Evolutionary conservation across 2,329 filamentous ascomycete species (phyloP), one percentile per base, ranked within the genome.

Genomic region (Penicillium sp.): DNA sequence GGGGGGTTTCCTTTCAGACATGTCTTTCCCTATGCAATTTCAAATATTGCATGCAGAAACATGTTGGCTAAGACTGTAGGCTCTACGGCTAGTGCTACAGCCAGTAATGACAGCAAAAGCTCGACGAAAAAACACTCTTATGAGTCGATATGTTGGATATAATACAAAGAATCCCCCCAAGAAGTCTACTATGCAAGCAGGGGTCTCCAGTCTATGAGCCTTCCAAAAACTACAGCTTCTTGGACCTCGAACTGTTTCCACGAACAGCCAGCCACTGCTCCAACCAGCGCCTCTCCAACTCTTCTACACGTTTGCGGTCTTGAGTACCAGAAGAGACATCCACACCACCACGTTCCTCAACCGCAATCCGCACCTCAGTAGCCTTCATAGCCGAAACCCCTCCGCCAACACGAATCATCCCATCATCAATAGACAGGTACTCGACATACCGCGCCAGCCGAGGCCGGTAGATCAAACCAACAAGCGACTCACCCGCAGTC

Each of bases 391-490:
- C 76, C 3, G 63, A 56, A 5, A 79, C 75, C 0, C 83, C 85
- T 1, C 85, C 86, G 41, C 80, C 78, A 33, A 75, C 71, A 17
- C 75, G 61, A 42, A 96, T 77, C 65, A 91, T 72, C 55, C 62
- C 69, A 68, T 94, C 88, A 69, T 96, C 90, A 33, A 76, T 69
- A 40, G 76, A 76, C 54, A 96, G 65, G 62, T 86, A 87, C 35
- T 75, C 69, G 57, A 88, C 70, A 54, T 78, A 74, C 58, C 72
- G 69, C 44, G 61, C 58, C 37, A 88, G 71, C 54, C 76, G 75
- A 45, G 72, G 67, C 49, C 72, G 67, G 66, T 88, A 75, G 58
- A 85, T 24, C 50, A 54, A 35, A 3, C 57, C 51, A 15, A 63
- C 61, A 28, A 68, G 65, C 4, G 66, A 63, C 1, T 21, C 7